Evolutionary conservation across 768 basidiomycete genomes (phyloP).

Genomic region (Pleurotus salmoneostramineus): DNA sequence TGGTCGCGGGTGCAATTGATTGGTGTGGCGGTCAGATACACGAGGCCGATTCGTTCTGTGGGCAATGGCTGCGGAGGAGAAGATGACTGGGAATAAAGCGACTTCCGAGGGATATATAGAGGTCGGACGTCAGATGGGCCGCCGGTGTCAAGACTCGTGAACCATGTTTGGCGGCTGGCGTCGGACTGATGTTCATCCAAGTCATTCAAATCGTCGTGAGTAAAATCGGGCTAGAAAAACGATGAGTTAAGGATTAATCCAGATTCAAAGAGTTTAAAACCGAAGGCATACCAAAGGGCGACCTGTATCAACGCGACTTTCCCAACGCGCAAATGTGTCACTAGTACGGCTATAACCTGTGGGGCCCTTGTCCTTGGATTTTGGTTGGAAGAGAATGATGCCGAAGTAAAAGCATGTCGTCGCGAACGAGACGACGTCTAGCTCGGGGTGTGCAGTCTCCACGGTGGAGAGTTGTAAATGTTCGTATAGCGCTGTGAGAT

Average conservation of each 20-base stretch:
- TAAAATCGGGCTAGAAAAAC: too few relatives aligned
- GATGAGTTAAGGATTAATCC: too few relatives aligned
- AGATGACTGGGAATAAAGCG: not conserved
- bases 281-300: too few relatives aligned
- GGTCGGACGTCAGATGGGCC: too few relatives aligned
- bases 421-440: conserved; percentile 40
- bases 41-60: conserved; percentile 30
- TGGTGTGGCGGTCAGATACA: conserved; percentile 35
- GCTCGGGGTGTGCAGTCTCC: conserved; percentile 28
- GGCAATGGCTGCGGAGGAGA: not conserved
- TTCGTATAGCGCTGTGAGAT: conserved; percentile 29
- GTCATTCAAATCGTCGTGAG: too few relatives aligned
- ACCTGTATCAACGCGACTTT: not conserved
- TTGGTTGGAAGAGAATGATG: conserved; percentile 23
- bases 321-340: not conserved
- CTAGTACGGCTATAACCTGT: not conserved
- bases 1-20: conserved; percentile 18
- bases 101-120: not conserved
- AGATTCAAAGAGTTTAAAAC: too few relatives aligned
- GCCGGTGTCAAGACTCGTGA: too few relatives aligned
- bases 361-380: not conserved
- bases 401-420: conserved; percentile 33
- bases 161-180: too few relatives aligned
- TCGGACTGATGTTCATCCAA: too few relatives aligned
- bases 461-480: conserved; percentile 36